phyloP scores from a whole-genome alignment of 2,329 filamentous ascomycete species.

The Xylaria sp. region DNA sequence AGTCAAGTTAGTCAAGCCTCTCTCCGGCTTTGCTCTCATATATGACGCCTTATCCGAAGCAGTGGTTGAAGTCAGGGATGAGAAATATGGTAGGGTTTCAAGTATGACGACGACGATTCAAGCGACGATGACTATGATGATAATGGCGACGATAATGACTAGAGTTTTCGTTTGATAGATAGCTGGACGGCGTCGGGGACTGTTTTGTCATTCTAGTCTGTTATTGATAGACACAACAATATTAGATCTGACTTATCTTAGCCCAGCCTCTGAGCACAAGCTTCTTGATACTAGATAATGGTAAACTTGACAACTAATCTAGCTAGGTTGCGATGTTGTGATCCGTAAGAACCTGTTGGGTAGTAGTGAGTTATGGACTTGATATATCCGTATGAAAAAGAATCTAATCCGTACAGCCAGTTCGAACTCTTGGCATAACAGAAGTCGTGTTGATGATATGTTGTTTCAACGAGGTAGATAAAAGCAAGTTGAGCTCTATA shows the following conservation, averaged over 20 bases:
- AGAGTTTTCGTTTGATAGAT: constrained; percentile 21
- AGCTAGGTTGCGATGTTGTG: no score
- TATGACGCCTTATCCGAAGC: constrained; percentile 9
- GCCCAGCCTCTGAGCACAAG: background rate
- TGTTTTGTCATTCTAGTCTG: background rate
- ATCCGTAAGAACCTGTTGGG: no score
- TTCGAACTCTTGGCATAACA: no score
- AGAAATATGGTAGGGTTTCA: constrained; percentile 13
- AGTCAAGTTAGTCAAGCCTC: constrained; percentile 5
- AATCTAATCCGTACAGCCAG: no score
- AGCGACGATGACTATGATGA: constrained; percentile 17
- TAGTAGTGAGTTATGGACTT: no score
- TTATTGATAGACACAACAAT: constrained; percentile 7
- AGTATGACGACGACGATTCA: constrained; percentile 16
- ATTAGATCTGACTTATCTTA: background rate
- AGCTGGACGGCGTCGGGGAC: constrained; percentile 8
- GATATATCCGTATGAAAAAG: no score
- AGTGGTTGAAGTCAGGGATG: constrained; percentile 6
- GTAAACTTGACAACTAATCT: no score
- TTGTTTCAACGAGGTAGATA: no score
- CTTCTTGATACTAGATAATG: no score
- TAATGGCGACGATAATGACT: constrained; percentile 11
- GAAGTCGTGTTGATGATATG: no score
- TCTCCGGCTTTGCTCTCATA: constrained; percentile 22
- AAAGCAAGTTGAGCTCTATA: no score